These are phyloP conservation scores for Penicillium bialowiezense DNA, from an alignment of 495 filamentous ascomycete species.

Conservation along the genomic window DNA sequence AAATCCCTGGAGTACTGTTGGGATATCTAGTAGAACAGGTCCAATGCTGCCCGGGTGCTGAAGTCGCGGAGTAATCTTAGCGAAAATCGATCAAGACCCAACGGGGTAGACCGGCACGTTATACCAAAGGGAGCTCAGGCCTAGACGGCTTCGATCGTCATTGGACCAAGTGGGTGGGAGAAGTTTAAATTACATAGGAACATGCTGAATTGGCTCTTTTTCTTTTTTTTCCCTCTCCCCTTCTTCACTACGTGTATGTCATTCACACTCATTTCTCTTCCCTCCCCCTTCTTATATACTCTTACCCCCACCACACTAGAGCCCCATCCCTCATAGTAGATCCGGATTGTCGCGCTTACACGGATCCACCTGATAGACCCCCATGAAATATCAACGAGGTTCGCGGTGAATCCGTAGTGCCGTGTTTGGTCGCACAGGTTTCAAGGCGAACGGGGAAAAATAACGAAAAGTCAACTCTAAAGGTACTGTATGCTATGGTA, in stretches of 20 bases:
- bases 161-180: constrained; percentile 25
- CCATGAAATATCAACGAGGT: background rate
- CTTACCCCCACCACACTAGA: background rate
- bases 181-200: constrained; percentile 25
- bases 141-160: constrained; percentile 21
- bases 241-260: constrained; percentile 7
- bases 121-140: constrained; percentile 16
- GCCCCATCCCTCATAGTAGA: background rate
- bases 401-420: background rate
- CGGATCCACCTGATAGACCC: background rate
- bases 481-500: background rate
- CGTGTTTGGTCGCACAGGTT: constrained; percentile 6
- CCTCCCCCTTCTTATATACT: background rate
- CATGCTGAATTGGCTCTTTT: background rate
- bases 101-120: constrained; percentile 19
- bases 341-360: background rate
- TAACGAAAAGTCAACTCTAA: background rate
- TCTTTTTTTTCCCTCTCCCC: constrained; percentile 1
- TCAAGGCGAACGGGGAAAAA: constrained; percentile 1
- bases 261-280: background rate
- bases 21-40: too few relatives aligned
- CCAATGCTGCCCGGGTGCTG: too few relatives aligned
- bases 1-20: too few relatives aligned
- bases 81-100: too few relatives aligned
- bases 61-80: too few relatives aligned